A percentile compares a stretch with the other conserved stretches of the same genome.
These are phyloP conservation scores for Psilocybe cyanescens DNA, from an alignment of 768 basidiomycete species.

Conservation along the genomic window DNA sequence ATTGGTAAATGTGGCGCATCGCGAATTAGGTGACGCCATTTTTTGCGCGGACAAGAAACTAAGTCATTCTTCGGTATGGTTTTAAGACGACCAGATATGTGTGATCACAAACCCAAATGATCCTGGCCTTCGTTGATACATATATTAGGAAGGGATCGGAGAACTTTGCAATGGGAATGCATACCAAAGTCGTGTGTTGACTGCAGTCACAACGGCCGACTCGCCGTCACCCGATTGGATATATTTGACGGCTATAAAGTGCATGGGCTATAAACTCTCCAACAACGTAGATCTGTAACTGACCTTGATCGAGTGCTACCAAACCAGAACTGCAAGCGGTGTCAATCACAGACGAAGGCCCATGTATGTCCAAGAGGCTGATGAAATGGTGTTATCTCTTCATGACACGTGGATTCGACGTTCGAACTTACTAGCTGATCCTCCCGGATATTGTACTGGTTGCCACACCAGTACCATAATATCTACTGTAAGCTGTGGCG, in stretches of 20 bases:
- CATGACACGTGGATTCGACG: not conserved
- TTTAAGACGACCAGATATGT: not conserved
- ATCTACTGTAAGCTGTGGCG: conserved; percentile 28
- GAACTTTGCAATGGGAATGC: not conserved
- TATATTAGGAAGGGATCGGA: not conserved
- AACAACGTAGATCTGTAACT: not conserved
- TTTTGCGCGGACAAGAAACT: conserved; percentile 35
- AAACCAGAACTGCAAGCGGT: conserved; percentile 33
- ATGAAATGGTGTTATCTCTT: not conserved
- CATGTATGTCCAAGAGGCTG: conserved; percentile 32
- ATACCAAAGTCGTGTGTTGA: conserved; percentile 28
- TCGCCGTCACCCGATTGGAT: conserved; percentile 29
- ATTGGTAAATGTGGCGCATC: conserved; percentile 37
- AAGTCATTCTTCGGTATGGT: not conserved
- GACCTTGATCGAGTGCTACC: conserved; percentile 33
- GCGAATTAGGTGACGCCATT: conserved; percentile 33
- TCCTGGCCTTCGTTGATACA: conserved; percentile 24
- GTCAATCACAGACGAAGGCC: conserved; percentile 29
- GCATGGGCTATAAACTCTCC: not conserved
- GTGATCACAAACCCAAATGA: conserved; percentile 23
- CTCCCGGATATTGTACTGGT: conserved; percentile 30
- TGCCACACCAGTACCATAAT: conserved; percentile 31
- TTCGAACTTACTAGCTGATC: conserved; percentile 31
- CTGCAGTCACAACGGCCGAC: conserved; percentile 29
- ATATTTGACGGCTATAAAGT: conserved; percentile 27